These are phyloP conservation scores for Cordyceps farinosa DNA, from an alignment of 2,329 filamentous ascomycete genomes.

Conservation along the genomic window DNA sequence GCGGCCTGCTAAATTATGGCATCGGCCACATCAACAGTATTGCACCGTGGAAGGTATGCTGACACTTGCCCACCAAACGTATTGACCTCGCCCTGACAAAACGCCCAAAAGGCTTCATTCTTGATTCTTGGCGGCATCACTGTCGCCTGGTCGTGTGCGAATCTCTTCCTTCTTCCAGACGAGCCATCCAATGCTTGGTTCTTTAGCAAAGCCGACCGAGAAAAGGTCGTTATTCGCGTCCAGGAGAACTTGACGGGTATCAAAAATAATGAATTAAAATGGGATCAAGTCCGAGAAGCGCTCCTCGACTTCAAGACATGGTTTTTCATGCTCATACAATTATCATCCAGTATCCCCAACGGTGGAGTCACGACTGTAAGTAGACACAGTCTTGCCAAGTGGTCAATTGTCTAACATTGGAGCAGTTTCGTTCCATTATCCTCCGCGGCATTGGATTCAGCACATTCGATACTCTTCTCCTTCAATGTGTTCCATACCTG, in stretches of 20 bases:
- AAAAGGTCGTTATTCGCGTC: slow-evolving; percentile 5
- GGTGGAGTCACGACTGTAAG: slow-evolving; percentile 50
- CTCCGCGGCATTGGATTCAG: slow-evolving; percentile 25
- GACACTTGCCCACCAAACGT: too few species aligned
- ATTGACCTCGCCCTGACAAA: background rate
- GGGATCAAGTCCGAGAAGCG: slow-evolving; percentile 40
- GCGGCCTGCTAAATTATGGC: slow-evolving; percentile 22
- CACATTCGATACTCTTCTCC: slow-evolving; percentile 23
- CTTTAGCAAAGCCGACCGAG: background rate
- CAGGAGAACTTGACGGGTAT: background rate
- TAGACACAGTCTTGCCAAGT: background rate
- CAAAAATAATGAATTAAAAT: slow-evolving; percentile 26
- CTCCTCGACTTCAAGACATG: slow-evolving; percentile 41
- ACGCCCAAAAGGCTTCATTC: background rate
- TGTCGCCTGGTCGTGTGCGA: background rate
- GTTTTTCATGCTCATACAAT: slow-evolving; percentile 39
- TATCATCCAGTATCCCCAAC: slow-evolving; percentile 40
- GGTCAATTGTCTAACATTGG: background rate
- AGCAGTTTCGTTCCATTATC: slow-evolving; percentile 26
- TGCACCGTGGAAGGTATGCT: slow-evolving; percentile 45
- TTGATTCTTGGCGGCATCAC: slow-evolving; percentile 6
- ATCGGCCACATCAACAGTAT: slow-evolving; percentile 33
- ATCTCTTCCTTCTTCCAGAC: slow-evolving; percentile 1
- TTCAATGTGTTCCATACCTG: slow-evolving; percentile 22
- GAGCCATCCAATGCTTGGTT: slow-evolving; percentile 3